These are phyloP conservation scores for Meyerozyma sp. DNA, from an alignment of 1,139 yeast genomes.

Conservation along the genomic window DNA sequence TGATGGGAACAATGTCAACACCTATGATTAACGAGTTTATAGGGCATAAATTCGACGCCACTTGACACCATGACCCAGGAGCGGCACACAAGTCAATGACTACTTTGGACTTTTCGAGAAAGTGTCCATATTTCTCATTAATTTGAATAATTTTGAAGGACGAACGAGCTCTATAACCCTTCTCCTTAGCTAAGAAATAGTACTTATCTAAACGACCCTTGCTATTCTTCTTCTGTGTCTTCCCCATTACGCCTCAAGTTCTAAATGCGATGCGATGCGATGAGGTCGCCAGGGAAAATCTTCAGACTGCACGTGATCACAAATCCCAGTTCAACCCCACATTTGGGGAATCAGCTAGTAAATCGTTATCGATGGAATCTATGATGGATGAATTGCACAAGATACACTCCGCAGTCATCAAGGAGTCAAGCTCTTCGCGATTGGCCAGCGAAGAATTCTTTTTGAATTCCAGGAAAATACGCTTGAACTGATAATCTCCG, in stretches of 20 bases:
- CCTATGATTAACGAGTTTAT: constrained; percentile 90
- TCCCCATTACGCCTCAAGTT: constrained; percentile 54
- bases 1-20: constrained; percentile 96
- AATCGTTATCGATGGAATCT: constrained; percentile 56
- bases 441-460: constrained; percentile 10
- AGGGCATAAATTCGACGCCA: constrained; percentile 90
- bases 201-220: constrained; percentile 99
- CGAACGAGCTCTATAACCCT: constrained; percentile 98
- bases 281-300: neutral
- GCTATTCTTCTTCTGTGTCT: constrained; percentile 91
- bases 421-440: constrained; percentile 48
- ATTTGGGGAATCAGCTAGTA: constrained; percentile 13
- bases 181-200: constrained; percentile 93
- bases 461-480: constrained; percentile 29
- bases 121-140: constrained; percentile 94
- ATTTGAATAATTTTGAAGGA: constrained; percentile 93
- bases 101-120: constrained; percentile 91
- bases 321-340: neutral
- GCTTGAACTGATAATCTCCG: constrained; percentile 64
- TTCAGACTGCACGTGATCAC: neutral
- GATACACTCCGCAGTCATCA: constrained; percentile 65
- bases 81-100: constrained; percentile 99
- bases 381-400: constrained; percentile 77
- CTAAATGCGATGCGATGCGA: neutral
- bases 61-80: constrained; percentile 99